Base-by-base conservation (phyloP, 768 basidiomycete genomes). In the Cystofilobasidium ferigula region DNA sequence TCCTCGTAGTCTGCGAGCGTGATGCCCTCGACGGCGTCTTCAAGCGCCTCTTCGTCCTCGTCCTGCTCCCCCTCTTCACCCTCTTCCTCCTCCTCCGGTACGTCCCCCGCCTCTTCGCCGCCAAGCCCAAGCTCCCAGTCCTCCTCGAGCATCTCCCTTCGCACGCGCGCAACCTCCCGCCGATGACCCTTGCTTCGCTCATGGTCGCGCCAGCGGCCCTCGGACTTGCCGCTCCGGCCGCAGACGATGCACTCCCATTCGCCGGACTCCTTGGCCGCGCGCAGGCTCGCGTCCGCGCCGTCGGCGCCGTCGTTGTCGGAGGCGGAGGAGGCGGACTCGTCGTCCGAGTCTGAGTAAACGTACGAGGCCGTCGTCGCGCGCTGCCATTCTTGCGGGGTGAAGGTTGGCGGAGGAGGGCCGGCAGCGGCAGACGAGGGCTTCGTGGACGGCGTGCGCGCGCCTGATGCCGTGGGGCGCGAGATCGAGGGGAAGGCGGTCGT, bases 141-240 rank as follows among this genome's bases (percentile, higher is more conserved):
- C 71, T 97, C 89, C 63, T 78, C 77, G 70, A 79, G 73, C 88
- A 99, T 95, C 71, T 88, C 82, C 71, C 80, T 79, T 74, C 82
- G 84, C 66, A 99, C 73, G 78, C 79, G 80, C 72, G 89, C 88
- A 16, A 98, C 84, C 69, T 91, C 88, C 75, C 86, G 89, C 73
- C 88, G 73, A 72, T 99, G 95, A 76, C 91, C 95, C 77, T 87
- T 87, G 75, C 92, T 95, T 70, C 92, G 80, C 75, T 98, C 95
- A 69, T 98, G 95, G 74, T 91, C 97, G 71, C 85, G 81, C 93
- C 93, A 99, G 6, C 91, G 89, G 0, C 89, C 88, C 71, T 97
- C 92, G 69, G 86, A 91, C 72, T 86, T 79, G 74, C 97, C 98
- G 0, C 82, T 80, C 78, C 95, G 97, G 34, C 82, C 80, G 72